Conservation (phyloP, 1,284 basidiomycete genomes). For the Pyrrhoderma noxium region DNA sequence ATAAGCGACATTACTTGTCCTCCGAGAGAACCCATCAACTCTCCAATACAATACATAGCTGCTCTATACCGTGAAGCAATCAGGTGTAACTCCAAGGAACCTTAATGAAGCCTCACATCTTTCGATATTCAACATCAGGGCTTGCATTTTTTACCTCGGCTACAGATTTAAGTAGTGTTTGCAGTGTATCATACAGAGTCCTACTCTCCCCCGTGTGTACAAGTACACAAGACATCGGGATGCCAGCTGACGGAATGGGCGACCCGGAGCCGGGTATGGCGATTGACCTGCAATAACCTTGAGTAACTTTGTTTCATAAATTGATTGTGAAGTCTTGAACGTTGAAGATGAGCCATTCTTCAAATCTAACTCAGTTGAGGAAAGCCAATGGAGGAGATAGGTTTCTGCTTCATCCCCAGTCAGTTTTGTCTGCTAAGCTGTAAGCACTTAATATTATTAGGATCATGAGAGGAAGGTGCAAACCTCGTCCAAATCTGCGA, state of each 20-base stretch:
- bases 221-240: conserved; percentile 72
- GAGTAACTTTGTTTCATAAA: conserved; percentile 55
- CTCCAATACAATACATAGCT: conserved; percentile 77
- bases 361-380: conserved; percentile 55
- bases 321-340: conserved; percentile 55
- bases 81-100: conserved; percentile 14
- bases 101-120: conserved; percentile 48
- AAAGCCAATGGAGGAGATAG: conserved; percentile 78
- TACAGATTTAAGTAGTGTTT: conserved; percentile 67
- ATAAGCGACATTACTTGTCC: conserved; percentile 94
- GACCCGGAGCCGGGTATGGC: conserved; percentile 72
- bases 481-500: no score
- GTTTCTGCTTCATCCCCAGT: conserved; percentile 71
- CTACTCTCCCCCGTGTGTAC: conserved; percentile 78
- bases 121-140: conserved; percentile 50
- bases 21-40: conserved; percentile 81
- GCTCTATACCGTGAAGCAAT: conserved; percentile 33
- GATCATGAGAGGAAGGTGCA: no score
- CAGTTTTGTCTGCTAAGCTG: conserved; percentile 47
- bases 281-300: conserved; percentile 55
- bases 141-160: conserved; percentile 55
- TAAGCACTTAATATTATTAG: neutral
- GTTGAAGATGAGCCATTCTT: conserved; percentile 42
- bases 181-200: conserved; percentile 84
- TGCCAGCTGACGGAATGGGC: conserved; percentile 75